These are phyloP conservation scores for Schizophyllum amplum DNA, from an alignment of 1,284 basidiomycete species.

Conservation along the genomic window DNA sequence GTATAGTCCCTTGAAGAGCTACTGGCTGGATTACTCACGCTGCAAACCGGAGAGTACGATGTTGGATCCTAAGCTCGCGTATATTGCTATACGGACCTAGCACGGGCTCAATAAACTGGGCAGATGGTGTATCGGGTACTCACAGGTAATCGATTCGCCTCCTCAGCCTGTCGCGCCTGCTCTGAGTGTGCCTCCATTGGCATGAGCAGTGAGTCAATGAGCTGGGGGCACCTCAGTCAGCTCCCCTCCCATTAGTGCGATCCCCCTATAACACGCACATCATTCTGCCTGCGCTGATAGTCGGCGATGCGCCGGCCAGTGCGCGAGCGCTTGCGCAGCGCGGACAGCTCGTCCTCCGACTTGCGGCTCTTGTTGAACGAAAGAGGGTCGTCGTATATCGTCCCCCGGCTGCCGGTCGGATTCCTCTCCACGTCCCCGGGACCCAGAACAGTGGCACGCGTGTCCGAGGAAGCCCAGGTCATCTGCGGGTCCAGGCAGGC, in stretches of 20 bases:
- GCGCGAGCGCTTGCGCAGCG: conserved; percentile 40
- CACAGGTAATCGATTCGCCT: conserved; percentile 58
- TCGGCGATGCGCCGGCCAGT: conserved; percentile 56
- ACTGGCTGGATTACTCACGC: conserved; percentile 27
- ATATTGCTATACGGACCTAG: conserved; percentile 84
- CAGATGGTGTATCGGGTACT: conserved; percentile 15
- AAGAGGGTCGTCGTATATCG: conserved; percentile 43
- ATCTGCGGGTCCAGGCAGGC: background rate
- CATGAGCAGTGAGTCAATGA: conserved; percentile 81
- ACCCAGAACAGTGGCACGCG: background rate
- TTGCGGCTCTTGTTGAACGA: conserved; percentile 48
- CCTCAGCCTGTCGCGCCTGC: conserved; percentile 61
- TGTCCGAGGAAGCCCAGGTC: background rate
- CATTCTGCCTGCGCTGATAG: conserved; percentile 82
- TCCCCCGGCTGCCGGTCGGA: background rate
- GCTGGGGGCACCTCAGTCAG: too few species aligned
- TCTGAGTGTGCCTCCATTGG: conserved; percentile 80
- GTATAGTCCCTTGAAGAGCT: conserved; percentile 15
- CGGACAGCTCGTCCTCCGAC: conserved; percentile 50
- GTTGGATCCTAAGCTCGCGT: conserved; percentile 76
- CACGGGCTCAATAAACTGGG: conserved; percentile 13
- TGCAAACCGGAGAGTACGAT: conserved; percentile 62
- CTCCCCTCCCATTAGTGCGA: too few species aligned
- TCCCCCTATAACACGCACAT: too few species aligned
- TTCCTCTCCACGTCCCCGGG: background rate